Percentiles rank a stretch among this genome's conserved stretches.
Evolutionary conservation across 257 asterid genomes (phyloP).

Genomic region (Ajuga chamaepitys): DNA sequence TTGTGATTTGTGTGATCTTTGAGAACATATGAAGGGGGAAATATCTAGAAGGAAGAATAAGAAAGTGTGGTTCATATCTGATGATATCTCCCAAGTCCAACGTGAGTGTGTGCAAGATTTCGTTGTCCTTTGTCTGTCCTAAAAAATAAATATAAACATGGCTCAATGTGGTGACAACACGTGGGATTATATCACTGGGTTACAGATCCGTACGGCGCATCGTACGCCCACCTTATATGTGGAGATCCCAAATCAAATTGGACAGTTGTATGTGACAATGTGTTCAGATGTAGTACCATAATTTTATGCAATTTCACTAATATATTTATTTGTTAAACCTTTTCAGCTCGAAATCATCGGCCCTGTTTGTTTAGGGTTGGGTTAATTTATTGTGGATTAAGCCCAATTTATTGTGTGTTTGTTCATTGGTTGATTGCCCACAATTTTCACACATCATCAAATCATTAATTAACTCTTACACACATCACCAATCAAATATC

Average conservation of each 20-base stretch:
- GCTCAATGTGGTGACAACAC: constrained; percentile 15
- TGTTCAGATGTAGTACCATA: constrained; percentile 10
- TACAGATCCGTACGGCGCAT: constrained; percentile 20
- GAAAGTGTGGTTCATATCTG: not conserved
- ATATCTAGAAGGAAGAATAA: no score
- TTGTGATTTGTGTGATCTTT: not conserved
- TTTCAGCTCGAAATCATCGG: no score
- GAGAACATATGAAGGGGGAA: not conserved
- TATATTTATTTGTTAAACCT: not conserved
- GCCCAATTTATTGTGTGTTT: no score
- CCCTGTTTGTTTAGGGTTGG: no score
- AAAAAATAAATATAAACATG: not conserved
- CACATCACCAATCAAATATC: no score
- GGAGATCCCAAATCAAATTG: constrained; percentile 8
- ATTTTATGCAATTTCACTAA: not conserved
- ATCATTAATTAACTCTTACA: no score
- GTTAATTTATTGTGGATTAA: no score
- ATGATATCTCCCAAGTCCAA: not conserved
- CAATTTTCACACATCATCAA: no score
- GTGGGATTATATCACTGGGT: constrained; percentile 12
- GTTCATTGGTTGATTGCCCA: no score
- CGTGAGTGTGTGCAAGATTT: constrained; percentile 11
- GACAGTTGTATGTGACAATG: constrained; percentile 23
- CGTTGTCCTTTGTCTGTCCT: constrained; percentile 14
- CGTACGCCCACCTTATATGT: constrained; percentile 11